Conservation (phyloP, 805 yeast genomes). For the Saccharomycopsis fibuligera region DNA sequence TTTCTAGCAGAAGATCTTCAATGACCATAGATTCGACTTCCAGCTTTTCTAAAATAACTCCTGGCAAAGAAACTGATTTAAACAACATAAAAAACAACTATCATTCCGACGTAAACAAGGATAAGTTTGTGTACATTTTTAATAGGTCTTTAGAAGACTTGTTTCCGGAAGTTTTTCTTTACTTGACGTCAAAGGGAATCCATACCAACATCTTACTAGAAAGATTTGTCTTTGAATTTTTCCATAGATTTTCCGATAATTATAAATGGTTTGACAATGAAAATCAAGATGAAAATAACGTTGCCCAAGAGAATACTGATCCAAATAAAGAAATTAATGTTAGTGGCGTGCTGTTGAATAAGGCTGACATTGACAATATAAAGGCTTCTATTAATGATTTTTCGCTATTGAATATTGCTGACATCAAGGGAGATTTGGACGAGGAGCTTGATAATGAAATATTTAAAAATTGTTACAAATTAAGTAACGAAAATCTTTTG, state of each 20-base stretch:
- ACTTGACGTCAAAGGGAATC: conserved; percentile 19
- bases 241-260: conserved; percentile 17
- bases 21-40: conserved; percentile 13
- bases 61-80: conserved; percentile 8
- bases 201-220: conserved; percentile 18
- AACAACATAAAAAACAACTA: conserved; percentile 15
- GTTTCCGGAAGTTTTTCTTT: conserved; percentile 20
- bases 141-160: conserved; percentile 21
- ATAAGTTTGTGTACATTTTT: conserved; percentile 18
- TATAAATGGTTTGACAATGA: conserved; percentile 14
- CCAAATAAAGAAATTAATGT: background rate
- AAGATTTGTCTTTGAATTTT: conserved; percentile 19
- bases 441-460: conserved; percentile 7
- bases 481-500: conserved; percentile 12
- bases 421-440: conserved; percentile 3
- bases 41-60: background rate
- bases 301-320: conserved; percentile 2
- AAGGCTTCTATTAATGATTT: conserved; percentile 9
- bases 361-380: conserved; percentile 10
- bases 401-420: background rate
- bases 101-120: conserved; percentile 16
- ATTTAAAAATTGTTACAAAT: conserved; percentile 14
- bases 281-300: conserved; percentile 13
- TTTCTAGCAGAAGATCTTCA: conserved; percentile 17
- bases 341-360: conserved; percentile 9